phyloP scores from a whole-genome alignment of 768 basidiomycete species.

The Amylocystis lapponica region DNA sequence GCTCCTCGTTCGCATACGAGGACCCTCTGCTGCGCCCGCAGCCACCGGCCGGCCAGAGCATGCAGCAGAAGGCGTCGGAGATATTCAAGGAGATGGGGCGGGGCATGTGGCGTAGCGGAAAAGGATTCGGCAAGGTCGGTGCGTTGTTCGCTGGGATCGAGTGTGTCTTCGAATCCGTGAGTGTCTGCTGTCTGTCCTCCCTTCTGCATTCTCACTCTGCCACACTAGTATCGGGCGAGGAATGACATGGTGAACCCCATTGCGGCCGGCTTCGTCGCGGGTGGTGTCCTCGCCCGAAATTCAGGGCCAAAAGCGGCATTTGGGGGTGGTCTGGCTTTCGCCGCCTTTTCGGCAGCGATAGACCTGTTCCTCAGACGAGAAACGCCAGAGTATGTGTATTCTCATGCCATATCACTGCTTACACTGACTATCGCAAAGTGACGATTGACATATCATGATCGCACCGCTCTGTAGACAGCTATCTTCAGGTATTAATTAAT shows the following conservation, averaged over 20 bases:
- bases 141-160: constrained; percentile 93
- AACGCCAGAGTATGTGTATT: constrained; percentile 61
- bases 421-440: constrained; percentile 9
- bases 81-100: constrained; percentile 93
- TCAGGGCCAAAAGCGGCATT: constrained; percentile 82
- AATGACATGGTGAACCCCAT: constrained; percentile 94
- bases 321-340: constrained; percentile 89
- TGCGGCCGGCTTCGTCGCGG: constrained; percentile 81
- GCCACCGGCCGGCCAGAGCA: constrained; percentile 48
- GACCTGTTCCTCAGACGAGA: constrained; percentile 81
- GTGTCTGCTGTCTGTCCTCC: constrained; percentile 26
- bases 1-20: constrained; percentile 90
- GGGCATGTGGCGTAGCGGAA: constrained; percentile 86
- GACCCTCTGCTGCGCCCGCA: constrained; percentile 77
- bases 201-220: background rate
- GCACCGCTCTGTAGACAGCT: no score
- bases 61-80: constrained; percentile 73
- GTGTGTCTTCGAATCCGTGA: constrained; percentile 89
- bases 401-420: background rate
- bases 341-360: constrained; percentile 88
- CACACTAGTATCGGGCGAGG: constrained; percentile 81
- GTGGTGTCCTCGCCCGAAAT: constrained; percentile 82
- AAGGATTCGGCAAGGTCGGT: constrained; percentile 92
- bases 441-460: constrained; percentile 13
- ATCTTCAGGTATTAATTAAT: no score